These are phyloP conservation scores for Erysimum cheiranthoides DNA, from an alignment of 345 rosid genomes.

Conservation along the genomic window DNA sequence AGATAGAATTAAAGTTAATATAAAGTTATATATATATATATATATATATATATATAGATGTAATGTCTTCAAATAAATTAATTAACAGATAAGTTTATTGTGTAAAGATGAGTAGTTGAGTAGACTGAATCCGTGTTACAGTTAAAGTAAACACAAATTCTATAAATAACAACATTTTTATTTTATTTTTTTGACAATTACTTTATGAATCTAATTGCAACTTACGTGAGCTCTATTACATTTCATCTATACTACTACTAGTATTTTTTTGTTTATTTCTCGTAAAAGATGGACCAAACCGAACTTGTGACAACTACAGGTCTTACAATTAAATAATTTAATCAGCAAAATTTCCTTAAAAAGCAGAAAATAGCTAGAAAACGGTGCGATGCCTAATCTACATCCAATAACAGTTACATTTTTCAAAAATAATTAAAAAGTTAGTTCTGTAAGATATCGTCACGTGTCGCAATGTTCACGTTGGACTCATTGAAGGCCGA, in stretches of 20 bases:
- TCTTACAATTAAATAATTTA: not conserved
- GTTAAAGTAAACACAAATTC: not conserved
- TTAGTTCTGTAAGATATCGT: not conserved
- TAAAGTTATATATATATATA: no score
- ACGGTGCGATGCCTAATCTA: slow-evolving; percentile 6
- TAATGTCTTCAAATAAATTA: no score
- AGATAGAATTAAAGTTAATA: no score
- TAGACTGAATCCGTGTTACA: slow-evolving; percentile 15
- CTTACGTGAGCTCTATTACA: slow-evolving; percentile 21
- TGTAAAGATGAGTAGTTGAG: not conserved
- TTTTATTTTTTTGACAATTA: not conserved
- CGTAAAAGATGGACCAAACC: not conserved
- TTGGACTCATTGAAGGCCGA: slow-evolving; percentile 19
- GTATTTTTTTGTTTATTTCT: not conserved
- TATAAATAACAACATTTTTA: not conserved
- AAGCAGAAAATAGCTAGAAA: slow-evolving; percentile 6
- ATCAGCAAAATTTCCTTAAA: slow-evolving; percentile 14
- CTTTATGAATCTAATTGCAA: slow-evolving; percentile 5
- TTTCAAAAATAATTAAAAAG: not conserved
- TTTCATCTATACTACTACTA: not conserved
- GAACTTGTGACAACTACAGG: slow-evolving; percentile 15
- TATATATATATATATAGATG: no score
- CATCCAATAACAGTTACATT: not conserved
- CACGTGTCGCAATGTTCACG: slow-evolving; percentile 37
- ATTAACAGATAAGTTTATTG: no score